Conservation (phyloP, 1,139 yeast species). For the Saccharomyces hybrid region DNA sequence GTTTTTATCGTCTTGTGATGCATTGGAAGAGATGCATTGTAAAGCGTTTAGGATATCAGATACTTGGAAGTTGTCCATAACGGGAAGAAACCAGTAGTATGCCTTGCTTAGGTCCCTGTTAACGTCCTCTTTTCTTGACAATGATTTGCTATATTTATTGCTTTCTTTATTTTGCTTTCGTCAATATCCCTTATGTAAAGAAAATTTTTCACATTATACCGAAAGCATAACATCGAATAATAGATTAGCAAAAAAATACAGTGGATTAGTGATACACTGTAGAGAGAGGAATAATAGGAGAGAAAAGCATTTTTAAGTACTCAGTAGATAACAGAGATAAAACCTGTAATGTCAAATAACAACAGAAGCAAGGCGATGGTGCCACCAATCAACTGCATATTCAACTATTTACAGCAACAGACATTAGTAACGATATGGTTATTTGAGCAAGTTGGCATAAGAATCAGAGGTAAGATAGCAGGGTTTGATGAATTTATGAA, state of each 20-base stretch:
- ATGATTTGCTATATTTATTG: background rate
- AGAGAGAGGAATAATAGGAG: background rate
- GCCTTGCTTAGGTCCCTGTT: background rate
- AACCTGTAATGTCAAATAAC: constrained; percentile 6
- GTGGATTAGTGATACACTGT: background rate
- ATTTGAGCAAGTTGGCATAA: constrained; percentile 69
- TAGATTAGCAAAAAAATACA: background rate
- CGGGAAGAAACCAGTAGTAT: background rate
- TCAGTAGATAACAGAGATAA: background rate
- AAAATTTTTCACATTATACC: background rate
- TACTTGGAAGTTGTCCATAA: constrained; percentile 3
- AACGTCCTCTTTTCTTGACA: background rate
- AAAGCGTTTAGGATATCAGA: constrained; percentile 25
- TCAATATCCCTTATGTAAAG: background rate
- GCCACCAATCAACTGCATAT: constrained; percentile 88
- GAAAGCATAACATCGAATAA: background rate
- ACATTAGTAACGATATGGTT: constrained; percentile 78
- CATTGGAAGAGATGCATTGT: constrained; percentile 26
- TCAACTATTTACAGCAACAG: constrained; percentile 79
- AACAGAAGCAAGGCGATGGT: constrained; percentile 40
- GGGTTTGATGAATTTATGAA: constrained; percentile 99
- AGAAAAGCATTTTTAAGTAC: background rate
- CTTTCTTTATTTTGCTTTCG: background rate
- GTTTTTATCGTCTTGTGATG: constrained; percentile 20
- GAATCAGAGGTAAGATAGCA: constrained; percentile 73